Evolutionary conservation across 2,329 filamentous ascomycete species (phyloP).

Genomic region (Amesomyces nigricolor): DNA sequence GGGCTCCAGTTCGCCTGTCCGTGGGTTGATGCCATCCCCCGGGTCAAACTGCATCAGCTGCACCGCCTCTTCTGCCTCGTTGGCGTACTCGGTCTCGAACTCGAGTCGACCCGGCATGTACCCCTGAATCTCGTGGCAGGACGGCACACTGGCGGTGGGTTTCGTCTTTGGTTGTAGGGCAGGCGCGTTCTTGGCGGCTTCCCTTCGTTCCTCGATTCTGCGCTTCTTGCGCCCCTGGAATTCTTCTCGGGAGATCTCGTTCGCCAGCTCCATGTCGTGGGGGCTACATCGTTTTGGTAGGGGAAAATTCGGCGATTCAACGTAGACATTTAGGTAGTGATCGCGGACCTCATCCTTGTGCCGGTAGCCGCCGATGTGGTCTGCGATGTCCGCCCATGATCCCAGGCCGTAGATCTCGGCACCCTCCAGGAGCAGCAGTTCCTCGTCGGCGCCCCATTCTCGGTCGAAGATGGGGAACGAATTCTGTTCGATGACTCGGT

Average conservation of each 20-base stretch:
- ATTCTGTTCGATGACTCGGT: conserved; percentile 94
- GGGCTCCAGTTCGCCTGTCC: conserved; percentile 80
- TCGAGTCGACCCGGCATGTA: conserved; percentile 98
- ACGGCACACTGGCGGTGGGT: conserved; percentile 88
- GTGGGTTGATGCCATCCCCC: conserved; percentile 82
- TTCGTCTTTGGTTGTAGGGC: conserved; percentile 88
- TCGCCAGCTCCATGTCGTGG: conserved; percentile 69
- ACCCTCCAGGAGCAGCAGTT: conserved; percentile 86
- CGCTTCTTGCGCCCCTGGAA: conserved; percentile 92
- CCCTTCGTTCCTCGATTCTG: conserved; percentile 85
- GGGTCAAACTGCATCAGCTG: conserved; percentile 98
- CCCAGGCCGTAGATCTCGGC: conserved; percentile 94
- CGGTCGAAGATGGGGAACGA: conserved; percentile 93
- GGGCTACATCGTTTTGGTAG: conserved; percentile 82
- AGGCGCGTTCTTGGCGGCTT: conserved; percentile 76
- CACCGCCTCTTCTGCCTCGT: conserved; percentile 95
- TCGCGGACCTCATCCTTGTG: conserved; percentile 93
- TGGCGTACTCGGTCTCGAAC: conserved; percentile 96
- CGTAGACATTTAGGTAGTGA: conserved; percentile 84
- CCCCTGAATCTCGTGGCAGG: conserved; percentile 95
- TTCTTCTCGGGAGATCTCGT: conserved; percentile 79
- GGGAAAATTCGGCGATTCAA: conserved; percentile 78
- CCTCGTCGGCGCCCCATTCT: conserved; percentile 97
- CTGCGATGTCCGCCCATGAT: conserved; percentile 95
- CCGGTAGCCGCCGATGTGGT: conserved; percentile 93